Evolutionary conservation across 2,329 filamentous ascomycete species (phyloP).

Genomic region (Diaporthe longicolla): DNA sequence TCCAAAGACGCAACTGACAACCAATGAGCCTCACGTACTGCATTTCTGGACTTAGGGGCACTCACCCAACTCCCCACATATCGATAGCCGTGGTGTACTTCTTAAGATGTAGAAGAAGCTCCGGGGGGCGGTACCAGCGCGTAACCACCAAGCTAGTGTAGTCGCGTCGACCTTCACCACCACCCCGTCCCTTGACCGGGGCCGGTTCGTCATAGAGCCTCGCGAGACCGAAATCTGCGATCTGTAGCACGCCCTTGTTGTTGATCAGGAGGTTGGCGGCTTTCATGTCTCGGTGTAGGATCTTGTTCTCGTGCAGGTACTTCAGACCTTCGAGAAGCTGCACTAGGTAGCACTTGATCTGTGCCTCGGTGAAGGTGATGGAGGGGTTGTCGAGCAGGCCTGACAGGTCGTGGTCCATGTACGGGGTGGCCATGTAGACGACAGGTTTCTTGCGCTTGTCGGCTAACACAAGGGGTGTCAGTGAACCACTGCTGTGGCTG

Average conservation of each 20-base stretch:
- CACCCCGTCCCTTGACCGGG: slow-evolving; percentile 82
- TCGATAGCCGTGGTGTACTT: slow-evolving; percentile 98
- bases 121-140: slow-evolving; percentile 95
- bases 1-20: slow-evolving; percentile 88
- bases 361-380: slow-evolving; percentile 86
- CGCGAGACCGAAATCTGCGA: slow-evolving; percentile 96
- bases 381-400: slow-evolving; percentile 95
- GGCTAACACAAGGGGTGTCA: slow-evolving; percentile 57
- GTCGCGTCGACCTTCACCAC: slow-evolving; percentile 87
- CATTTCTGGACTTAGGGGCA: slow-evolving; percentile 28
- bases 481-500: slow-evolving; percentile 35
- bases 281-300: slow-evolving; percentile 98
- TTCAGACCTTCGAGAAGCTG: slow-evolving; percentile 91
- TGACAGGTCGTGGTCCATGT: slow-evolving; percentile 99
- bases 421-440: slow-evolving; percentile 99
- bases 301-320: slow-evolving; percentile 91
- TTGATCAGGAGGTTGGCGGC: slow-evolving; percentile 97
- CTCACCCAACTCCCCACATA: slow-evolving; percentile 96
- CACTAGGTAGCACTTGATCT: slow-evolving; percentile 98
- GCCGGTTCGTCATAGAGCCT: slow-evolving; percentile 90
- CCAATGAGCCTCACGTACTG: slow-evolving; percentile 44
- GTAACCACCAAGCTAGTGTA: slow-evolving; percentile 98
- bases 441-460: slow-evolving; percentile 86
- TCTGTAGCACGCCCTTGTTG: slow-evolving; percentile 93
- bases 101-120: slow-evolving; percentile 88